Evolutionary conservation across 495 filamentous ascomycete genomes (phyloP), one percentile per base, ranked within the genome.

Genomic region (Ramalina peruviana): DNA sequence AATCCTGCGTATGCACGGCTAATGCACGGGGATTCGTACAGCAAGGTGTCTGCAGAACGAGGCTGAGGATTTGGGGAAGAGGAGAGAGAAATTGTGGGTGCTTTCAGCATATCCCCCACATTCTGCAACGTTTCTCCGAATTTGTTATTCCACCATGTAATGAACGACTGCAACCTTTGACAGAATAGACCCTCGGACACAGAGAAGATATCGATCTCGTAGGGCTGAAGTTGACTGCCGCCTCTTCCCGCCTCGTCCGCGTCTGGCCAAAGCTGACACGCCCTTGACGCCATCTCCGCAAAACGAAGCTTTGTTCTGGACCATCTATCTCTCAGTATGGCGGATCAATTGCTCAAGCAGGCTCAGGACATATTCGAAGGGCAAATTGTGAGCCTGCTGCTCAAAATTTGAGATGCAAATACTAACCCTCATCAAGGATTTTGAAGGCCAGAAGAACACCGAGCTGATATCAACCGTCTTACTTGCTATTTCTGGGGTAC

Each of bases 361-460:
- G 66, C 80, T 25, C 83, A 85, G 58, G 78, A 89, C 60, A 65
- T 76, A 17, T 72, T 83, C n/a, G 88, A 95, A 63, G 88, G 86
- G 23, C 83, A 88, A 62, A 94, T 95, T 67, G 88, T 92, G 62
- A 50, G 80, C 74, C 27, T 41, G 15, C 30, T 48, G 33, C 5
- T 42, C 16, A 6, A 15, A 6, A 0, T 9, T 20, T 21, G 3
- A 1, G 10, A 46, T 19, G 27, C 11, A 9, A n/a, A n/a, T 19
- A n/a, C 15, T 20, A 16, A 27, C n/a, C 38, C 21, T 37, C n/a
- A 3, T 1, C 36, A 20, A 95, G 88, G 88, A 96, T 68, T 96
- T 94, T 63, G 78, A 92, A 62, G 88, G 88, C 54, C 89, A 96
- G 65, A 85, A 77, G 55, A 74, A 87, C 42, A 80, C 82, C n/a